phyloP scores from a whole-genome alignment of 164 flowering plant genomes.

The Kingdonia uniflora region DNA sequence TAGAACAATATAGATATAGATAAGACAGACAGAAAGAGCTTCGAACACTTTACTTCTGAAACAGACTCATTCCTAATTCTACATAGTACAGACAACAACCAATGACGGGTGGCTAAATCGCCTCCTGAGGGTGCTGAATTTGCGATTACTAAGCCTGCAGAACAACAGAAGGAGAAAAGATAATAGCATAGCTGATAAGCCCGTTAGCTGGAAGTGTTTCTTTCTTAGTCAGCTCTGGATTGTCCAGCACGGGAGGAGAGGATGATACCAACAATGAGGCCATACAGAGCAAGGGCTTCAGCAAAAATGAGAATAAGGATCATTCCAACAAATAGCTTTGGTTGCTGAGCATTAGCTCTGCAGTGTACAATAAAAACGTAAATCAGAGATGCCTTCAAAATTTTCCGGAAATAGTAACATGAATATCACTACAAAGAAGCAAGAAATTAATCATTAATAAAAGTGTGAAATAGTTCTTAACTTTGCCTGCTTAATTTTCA shows the following conservation, averaged over 20 bases:
- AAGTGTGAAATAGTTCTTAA: too few relatives aligned
- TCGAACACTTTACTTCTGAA: conserved; percentile 7
- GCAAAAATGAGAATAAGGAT: conserved; percentile 86
- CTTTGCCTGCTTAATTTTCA: too few relatives aligned
- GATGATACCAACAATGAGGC: conserved; percentile 83
- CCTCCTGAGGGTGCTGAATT: conserved; percentile 11
- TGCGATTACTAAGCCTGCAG: conserved; percentile 8
- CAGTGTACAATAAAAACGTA: conserved; percentile 8
- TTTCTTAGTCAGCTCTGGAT: conserved; percentile 61
- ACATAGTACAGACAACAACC: neutral
- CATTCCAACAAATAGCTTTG: conserved; percentile 85
- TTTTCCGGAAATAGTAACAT: too few relatives aligned
- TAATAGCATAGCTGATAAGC: neutral
- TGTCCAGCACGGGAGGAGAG: conserved; percentile 84
- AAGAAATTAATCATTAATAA: too few relatives aligned
- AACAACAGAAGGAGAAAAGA: neutral
- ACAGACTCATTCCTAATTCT: conserved; percentile 8
- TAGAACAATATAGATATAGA: too few relatives aligned
- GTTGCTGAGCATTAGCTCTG: conserved; percentile 90
- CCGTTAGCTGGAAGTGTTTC: conserved; percentile 1
- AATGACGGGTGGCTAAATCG: neutral
- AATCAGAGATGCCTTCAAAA: too few relatives aligned
- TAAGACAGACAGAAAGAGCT: conserved; percentile 1
- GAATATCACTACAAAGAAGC: too few relatives aligned
- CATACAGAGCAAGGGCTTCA: conserved; percentile 74